Base-by-base conservation (phyloP, 768 basidiomycete genomes). In the Lentinula detonsa region DNA sequence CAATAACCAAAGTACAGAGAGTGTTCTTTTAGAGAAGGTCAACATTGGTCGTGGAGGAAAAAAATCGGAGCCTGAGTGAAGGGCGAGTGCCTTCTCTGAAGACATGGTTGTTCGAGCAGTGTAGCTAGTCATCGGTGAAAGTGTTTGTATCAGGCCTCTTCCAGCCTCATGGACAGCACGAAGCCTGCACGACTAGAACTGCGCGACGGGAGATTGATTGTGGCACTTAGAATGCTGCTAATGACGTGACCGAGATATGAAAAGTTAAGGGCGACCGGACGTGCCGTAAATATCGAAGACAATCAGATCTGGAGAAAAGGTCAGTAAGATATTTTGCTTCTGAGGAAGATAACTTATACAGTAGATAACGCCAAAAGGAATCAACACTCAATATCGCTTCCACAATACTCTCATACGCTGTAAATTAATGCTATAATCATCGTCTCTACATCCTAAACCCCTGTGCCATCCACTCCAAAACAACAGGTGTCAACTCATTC, bases 111-210 rank as follows among this genome's bases (percentile, higher is more conserved):
- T 23, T 33, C 18, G 39, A 33, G 42, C 28, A 28, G 4, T 16
- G 16, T 33, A 33, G 13, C 28, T 11, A 45, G 28, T 3, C 23
- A 31, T 28, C 45, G 18, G 13, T 21, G 13, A 15, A 43, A 35
- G 31, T n/a, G 18, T 21, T 28, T 43, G 56, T 57, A 31, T 2
- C 46, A 34, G 13, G 13, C 11, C 10, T 42, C 9, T 9, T 8
- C 7, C n/a, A 9, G 43, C 56, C 56, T 57, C 56, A 57, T 57
- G 56, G 56, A 33, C 16, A 13, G 21, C 56, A 57, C 56, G 56
- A 46, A 57, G 56, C 16, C 42, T 43, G 43, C 56, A 48, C 16
- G 10, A 28, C 28, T 28, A 28, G 28, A 28, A 28, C 28, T 28
- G 28, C 28, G 28, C 28, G 28, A 28, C 28, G 28, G 28, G 28